These are phyloP conservation scores for Nicotiana otophora DNA, from an alignment of 257 asterid genomes.

Conservation along the genomic window DNA sequence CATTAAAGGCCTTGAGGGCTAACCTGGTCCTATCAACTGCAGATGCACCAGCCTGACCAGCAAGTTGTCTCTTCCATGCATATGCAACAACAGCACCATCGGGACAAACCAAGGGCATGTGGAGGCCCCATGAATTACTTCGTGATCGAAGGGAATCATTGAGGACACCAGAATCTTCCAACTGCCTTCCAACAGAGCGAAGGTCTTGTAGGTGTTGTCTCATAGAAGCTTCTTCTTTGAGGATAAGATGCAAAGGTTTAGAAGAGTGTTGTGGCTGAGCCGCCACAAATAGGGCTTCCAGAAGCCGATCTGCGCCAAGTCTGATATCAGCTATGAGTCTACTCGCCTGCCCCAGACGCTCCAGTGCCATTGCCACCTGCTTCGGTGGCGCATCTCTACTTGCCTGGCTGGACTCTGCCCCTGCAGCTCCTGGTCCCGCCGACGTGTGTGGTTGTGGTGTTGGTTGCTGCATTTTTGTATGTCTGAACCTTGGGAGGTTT, in stretches of 20 bases:
- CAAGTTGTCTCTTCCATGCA: slow-evolving; percentile 99
- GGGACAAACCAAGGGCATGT: slow-evolving; percentile 97
- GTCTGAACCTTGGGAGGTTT: neutral
- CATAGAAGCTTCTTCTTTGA: slow-evolving; percentile 69
- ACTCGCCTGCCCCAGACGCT: slow-evolving; percentile 80
- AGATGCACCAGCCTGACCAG: slow-evolving; percentile 99
- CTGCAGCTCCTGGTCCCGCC: slow-evolving; percentile 17
- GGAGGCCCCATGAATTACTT: slow-evolving; percentile 99
- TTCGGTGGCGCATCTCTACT: slow-evolving; percentile 83
- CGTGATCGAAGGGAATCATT: slow-evolving; percentile 80
- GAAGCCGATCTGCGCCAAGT: slow-evolving; percentile 86
- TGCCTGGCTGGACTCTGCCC: neutral
- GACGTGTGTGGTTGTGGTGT: slow-evolving; percentile 30
- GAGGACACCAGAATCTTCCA: slow-evolving; percentile 91
- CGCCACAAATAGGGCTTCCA: slow-evolving; percentile 62
- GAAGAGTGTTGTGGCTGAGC: slow-evolving; percentile 67
- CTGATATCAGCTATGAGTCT: slow-evolving; percentile 88
- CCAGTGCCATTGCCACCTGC: slow-evolving; percentile 96
- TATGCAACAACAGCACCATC: slow-evolving; percentile 99
- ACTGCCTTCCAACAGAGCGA: slow-evolving; percentile 70
- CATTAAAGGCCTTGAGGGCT: slow-evolving; percentile 91
- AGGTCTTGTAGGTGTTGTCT: slow-evolving; percentile 73
- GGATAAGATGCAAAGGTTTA: slow-evolving; percentile 54
- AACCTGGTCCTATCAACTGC: slow-evolving; percentile 97
- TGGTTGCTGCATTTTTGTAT: slow-evolving; percentile 38